These are phyloP conservation scores for Malassezia furfur DNA, from an alignment of 1,284 basidiomycete species.

Conservation along the genomic window DNA sequence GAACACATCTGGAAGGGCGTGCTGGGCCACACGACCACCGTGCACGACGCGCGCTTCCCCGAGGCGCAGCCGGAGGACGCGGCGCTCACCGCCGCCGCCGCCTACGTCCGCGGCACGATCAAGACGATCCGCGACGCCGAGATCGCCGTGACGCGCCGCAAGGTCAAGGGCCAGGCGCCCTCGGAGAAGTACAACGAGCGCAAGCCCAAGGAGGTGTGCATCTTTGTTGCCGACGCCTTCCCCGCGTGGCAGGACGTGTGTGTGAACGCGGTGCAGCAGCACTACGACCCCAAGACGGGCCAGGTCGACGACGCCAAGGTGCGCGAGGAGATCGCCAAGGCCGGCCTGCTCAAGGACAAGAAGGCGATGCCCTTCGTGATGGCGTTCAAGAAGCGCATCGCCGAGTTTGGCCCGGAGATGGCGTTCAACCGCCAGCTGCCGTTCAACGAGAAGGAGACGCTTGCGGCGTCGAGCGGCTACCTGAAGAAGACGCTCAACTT, in stretches of 20 bases:
- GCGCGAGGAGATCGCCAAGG: constrained; percentile 60
- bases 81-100: constrained; percentile 53
- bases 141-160: constrained; percentile 38
- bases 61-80: constrained; percentile 55
- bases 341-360: constrained; percentile 91
- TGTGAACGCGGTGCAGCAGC: constrained; percentile 64
- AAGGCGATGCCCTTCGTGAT: constrained; percentile 90
- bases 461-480: constrained; percentile 55
- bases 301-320: constrained; percentile 76
- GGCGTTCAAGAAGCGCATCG: constrained; percentile 81
- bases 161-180: constrained; percentile 32
- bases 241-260: constrained; percentile 86
- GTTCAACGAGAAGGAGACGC: constrained; percentile 74
- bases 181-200: constrained; percentile 38
- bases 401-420: constrained; percentile 64
- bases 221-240: constrained; percentile 83
- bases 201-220: constrained; percentile 64
- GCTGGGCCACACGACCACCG: constrained; percentile 66
- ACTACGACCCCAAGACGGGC: constrained; percentile 58
- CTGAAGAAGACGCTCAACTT: constrained; percentile 73
- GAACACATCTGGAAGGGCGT: constrained; percentile 73
- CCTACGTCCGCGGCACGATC: constrained; percentile 72
- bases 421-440: constrained; percentile 79
- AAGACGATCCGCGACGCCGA: constrained; percentile 88
- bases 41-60: constrained; percentile 76